These are phyloP conservation scores for Lasiodiplodia sp. DNA, from an alignment of 2,329 filamentous ascomycete species.

Conservation along the genomic window DNA sequence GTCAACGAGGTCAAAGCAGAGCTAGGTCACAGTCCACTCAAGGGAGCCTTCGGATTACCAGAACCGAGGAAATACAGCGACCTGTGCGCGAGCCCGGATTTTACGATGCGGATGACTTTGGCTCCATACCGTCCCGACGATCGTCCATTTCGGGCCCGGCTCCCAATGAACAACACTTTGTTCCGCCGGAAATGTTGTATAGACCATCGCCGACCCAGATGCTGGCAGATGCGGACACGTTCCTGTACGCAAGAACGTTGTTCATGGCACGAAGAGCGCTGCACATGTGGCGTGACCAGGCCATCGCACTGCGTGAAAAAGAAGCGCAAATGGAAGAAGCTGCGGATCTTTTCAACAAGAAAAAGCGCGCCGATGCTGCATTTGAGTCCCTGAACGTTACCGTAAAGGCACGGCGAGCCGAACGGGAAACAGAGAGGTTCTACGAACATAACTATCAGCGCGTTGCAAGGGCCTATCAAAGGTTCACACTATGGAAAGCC, in stretches of 20 bases:
- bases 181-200: constrained; percentile 48
- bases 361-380: constrained; percentile 28
- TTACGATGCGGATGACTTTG: constrained; percentile 24
- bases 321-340: constrained; percentile 38
- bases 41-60: constrained; percentile 44
- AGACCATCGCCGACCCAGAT: constrained; percentile 60
- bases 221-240: constrained; percentile 58
- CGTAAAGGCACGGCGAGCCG: constrained; percentile 5
- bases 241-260: constrained; percentile 41
- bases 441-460: constrained; percentile 64
- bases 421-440: constrained; percentile 43
- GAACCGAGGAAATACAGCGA: constrained; percentile 31
- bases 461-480: constrained; percentile 68
- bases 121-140: constrained; percentile 4
- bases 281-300: constrained; percentile 51
- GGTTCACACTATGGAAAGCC: constrained; percentile 69
- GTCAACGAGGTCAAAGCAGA: constrained; percentile 32
- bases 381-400: constrained; percentile 28
- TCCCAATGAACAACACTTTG: constrained; percentile 33
- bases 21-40: constrained; percentile 46
- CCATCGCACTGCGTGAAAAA: constrained; percentile 38
- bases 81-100: constrained; percentile 12
- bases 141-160: constrained; percentile 24
- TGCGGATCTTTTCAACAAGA: constrained; percentile 32
- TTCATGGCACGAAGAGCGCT: constrained; percentile 49